phyloP scores from a whole-genome alignment of 2,329 filamentous ascomycete species.

The Sclerotinia minor region DNA sequence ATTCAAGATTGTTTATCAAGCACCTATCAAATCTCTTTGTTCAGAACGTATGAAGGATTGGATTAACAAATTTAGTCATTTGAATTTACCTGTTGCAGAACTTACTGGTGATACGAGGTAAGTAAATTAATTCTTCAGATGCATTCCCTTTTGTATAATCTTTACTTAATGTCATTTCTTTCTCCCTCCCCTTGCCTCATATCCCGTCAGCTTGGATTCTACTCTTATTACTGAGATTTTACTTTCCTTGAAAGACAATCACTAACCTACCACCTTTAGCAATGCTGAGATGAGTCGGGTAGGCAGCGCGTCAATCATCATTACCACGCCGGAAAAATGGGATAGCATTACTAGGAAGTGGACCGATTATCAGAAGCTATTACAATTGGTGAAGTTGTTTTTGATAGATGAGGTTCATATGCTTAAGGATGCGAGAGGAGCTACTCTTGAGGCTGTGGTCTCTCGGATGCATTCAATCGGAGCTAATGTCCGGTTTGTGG shows the following conservation, averaged over 20 bases:
- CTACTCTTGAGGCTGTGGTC: slow-evolving; percentile 79
- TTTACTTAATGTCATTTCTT: not conserved
- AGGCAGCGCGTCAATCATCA: slow-evolving; percentile 74
- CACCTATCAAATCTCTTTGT: slow-evolving; percentile 81
- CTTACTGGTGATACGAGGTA: slow-evolving; percentile 72
- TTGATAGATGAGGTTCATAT: slow-evolving; percentile 89
- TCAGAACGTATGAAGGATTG: slow-evolving; percentile 76
- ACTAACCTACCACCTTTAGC: slow-evolving; percentile 43
- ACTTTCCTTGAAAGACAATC: not conserved
- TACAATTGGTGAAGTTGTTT: slow-evolving; percentile 75
- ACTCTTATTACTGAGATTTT: not conserved
- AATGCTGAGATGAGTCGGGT: slow-evolving; percentile 65
- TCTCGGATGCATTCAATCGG: slow-evolving; percentile 84
- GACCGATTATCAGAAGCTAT: slow-evolving; percentile 74
- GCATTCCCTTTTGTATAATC: not conserved
- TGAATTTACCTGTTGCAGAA: slow-evolving; percentile 71
- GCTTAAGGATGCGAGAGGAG: slow-evolving; percentile 74
- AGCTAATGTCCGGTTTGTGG: slow-evolving; percentile 74
- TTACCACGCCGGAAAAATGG: slow-evolving; percentile 91
- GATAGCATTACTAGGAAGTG: slow-evolving; percentile 86
- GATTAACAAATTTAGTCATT: slow-evolving; percentile 68
- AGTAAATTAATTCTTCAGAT: not conserved
- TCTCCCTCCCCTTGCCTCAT: not conserved
- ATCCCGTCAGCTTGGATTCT: not conserved
- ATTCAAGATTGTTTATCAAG: slow-evolving; percentile 83